A percentile compares a stretch with the other conserved stretches of the same genome.
These are phyloP conservation scores for Trichoderma harzianum DNA, from an alignment of 2,329 filamentous ascomycete species.

Conservation along the genomic window DNA sequence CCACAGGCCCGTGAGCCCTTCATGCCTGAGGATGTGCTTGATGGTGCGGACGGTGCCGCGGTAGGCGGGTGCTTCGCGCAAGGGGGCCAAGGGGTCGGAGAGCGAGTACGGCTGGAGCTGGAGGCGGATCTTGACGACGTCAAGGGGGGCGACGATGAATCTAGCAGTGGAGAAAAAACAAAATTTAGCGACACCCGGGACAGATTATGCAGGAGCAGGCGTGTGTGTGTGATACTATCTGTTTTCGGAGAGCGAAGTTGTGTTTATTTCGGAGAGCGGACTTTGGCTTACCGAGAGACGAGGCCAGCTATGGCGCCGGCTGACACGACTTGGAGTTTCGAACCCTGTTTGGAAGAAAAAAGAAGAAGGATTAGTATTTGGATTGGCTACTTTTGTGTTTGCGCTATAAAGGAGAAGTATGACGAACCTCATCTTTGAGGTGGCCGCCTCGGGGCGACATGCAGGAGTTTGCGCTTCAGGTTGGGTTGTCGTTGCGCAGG, in stretches of 20 bases:
- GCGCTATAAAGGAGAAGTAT: background rate
- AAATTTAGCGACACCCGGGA: background rate
- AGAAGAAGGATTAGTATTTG: background rate
- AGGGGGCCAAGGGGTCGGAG: constrained; percentile 65
- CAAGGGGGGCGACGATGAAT: constrained; percentile 91
- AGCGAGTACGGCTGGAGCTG: constrained; percentile 88
- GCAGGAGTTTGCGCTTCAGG: constrained; percentile 23
- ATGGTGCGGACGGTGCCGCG: constrained; percentile 76
- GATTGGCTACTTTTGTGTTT: background rate
- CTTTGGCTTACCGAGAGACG: constrained; percentile 69
- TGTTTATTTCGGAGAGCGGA: background rate
- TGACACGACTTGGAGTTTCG: constrained; percentile 52
- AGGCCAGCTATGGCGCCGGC: constrained; percentile 70
- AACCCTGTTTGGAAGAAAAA: constrained; percentile 40
- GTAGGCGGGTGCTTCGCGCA: constrained; percentile 53
- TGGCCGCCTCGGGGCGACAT: constrained; percentile 39
- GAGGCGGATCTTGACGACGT: constrained; percentile 96
- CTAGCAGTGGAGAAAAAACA: constrained; percentile 40
- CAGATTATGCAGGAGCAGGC: background rate
- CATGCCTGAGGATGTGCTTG: constrained; percentile 70
- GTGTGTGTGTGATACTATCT: background rate
- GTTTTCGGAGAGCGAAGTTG: background rate
- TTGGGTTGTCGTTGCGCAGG: background rate
- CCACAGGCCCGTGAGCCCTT: constrained; percentile 86
- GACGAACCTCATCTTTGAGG: constrained; percentile 57